Conservation (phyloP, 768 basidiomycete species). For the Collybia nuda region DNA sequence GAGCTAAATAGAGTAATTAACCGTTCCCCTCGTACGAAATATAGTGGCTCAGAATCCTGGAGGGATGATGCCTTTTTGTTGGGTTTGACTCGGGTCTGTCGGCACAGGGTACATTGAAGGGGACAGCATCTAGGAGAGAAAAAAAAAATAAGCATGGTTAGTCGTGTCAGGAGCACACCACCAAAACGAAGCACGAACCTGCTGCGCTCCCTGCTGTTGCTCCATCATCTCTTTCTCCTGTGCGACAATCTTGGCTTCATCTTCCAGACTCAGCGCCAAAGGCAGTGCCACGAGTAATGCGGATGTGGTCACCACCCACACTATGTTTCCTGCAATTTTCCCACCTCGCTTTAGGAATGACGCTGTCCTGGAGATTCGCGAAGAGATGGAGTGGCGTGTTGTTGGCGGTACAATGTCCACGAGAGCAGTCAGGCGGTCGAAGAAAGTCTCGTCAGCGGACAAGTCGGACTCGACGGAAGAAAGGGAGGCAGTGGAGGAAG, state of each 20-base stretch:
- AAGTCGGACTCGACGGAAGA: slow-evolving; percentile 76
- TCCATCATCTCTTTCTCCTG: slow-evolving; percentile 95
- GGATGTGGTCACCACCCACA: slow-evolving; percentile 94
- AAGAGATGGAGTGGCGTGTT: slow-evolving; percentile 75
- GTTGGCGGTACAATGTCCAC: slow-evolving; percentile 94
- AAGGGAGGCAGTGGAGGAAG: slow-evolving; percentile 70
- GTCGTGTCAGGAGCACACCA: slow-evolving; percentile 9
- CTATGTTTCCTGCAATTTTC: slow-evolving; percentile 80
- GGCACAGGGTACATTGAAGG: slow-evolving; percentile 57
- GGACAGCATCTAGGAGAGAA: slow-evolving; percentile 64
- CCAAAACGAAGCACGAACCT: slow-evolving; percentile 49
- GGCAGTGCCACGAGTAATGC: slow-evolving; percentile 93
- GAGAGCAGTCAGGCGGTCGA: slow-evolving; percentile 88
- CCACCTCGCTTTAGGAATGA: slow-evolving; percentile 65
- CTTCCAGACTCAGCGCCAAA: slow-evolving; percentile 89
- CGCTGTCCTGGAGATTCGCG: slow-evolving; percentile 58
- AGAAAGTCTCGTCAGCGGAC: slow-evolving; percentile 76
- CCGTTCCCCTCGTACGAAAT: slow-evolving; percentile 14
- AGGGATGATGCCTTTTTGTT: slow-evolving; percentile 69
- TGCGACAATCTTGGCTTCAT: slow-evolving; percentile 90
- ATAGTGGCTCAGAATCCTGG: slow-evolving; percentile 69
- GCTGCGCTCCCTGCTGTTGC: slow-evolving; percentile 90
- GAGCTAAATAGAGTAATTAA: slow-evolving; percentile 11
- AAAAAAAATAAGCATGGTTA: slow-evolving; percentile 8
- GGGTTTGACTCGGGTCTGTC: slow-evolving; percentile 35